These are phyloP conservation scores for Xylariaceae sp. DNA, from an alignment of 2,329 filamentous ascomycete species.

Conservation along the genomic window DNA sequence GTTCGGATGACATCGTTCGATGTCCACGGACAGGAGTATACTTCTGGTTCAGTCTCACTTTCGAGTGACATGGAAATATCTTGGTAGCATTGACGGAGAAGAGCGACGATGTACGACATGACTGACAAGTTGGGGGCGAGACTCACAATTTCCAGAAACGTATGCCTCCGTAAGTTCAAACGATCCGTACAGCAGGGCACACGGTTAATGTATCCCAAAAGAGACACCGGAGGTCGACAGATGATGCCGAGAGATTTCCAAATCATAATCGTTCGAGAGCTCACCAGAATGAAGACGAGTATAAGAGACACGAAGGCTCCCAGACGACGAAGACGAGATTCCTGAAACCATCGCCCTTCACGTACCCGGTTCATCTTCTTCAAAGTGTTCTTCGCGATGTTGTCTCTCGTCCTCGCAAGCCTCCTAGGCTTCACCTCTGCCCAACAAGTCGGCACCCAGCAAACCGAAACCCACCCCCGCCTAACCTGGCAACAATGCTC, in stretches of 20 bases:
- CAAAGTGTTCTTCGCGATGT: constrained; percentile 25
- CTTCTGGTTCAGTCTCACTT: not conserved
- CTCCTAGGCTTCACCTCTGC: constrained; percentile 37
- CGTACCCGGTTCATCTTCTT: constrained; percentile 7
- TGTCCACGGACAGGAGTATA: not conserved
- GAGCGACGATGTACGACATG: not conserved
- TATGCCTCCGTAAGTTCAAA: constrained; percentile 9
- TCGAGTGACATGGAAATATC: constrained; percentile 4
- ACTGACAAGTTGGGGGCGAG: constrained; percentile 6
- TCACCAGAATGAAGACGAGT: constrained; percentile 10
- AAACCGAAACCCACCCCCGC: constrained; percentile 42
- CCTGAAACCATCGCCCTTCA: constrained; percentile 7
- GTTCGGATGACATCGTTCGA: constrained; percentile 7
- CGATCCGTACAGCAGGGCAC: constrained; percentile 1
- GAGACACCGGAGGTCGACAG: constrained; percentile 15
- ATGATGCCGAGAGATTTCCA: not conserved
- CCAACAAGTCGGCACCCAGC: constrained; percentile 41
- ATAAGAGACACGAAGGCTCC: constrained; percentile 23
- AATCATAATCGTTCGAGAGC: not conserved
- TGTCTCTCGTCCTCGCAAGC: constrained; percentile 30
- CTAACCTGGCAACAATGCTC: constrained; percentile 46
- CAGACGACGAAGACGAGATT: constrained; percentile 17
- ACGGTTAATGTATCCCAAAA: constrained; percentile 21
- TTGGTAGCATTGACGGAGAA: constrained; percentile 14
- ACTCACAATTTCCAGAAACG: constrained; percentile 11